Evolutionary conservation across 352 stramenopile genomes (phyloP).

Genomic region (Pythium grandisporangium): DNA sequence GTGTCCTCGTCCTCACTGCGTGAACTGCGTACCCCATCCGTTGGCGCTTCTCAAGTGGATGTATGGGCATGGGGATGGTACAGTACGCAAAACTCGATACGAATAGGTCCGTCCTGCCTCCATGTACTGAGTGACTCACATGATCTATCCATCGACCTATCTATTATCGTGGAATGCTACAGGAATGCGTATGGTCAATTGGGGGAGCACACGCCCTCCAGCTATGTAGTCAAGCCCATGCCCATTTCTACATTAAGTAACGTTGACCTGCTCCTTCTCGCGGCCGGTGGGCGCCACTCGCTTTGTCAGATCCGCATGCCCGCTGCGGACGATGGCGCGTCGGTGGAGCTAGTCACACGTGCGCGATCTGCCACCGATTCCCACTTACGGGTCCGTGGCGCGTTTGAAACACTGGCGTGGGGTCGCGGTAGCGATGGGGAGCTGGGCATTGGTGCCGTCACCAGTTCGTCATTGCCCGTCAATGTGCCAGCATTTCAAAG

Average conservation of each 20-base stretch:
- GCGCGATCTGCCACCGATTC: slow-evolving; percentile 12
- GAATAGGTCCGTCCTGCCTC: no score
- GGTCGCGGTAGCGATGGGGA: slow-evolving; percentile 28
- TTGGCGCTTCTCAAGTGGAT: slow-evolving; percentile 8
- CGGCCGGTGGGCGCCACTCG: slow-evolving; percentile 25
- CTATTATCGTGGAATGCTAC: no score
- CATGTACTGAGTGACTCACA: no score
- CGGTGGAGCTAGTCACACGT: slow-evolving; percentile 3
- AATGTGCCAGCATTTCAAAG: slow-evolving; percentile 8
- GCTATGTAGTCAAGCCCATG: slow-evolving; percentile 10
- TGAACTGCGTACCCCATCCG: slow-evolving; percentile 1
- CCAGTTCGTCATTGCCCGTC: slow-evolving; percentile 5
- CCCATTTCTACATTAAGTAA: slow-evolving; percentile 11
- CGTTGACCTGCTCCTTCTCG: slow-evolving; percentile 15
- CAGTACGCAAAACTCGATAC: no score
- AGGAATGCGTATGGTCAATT: slow-evolving; percentile 29
- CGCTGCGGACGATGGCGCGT: slow-evolving; percentile 5
- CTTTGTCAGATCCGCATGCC: slow-evolving; percentile 15
- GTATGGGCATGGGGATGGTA: slow-evolving; percentile 28
- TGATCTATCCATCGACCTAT: no score
- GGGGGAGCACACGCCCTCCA: slow-evolving; percentile 5
- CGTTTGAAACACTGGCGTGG: slow-evolving; percentile 20
- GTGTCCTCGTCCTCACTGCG: slow-evolving; percentile 10
- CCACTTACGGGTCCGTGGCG: slow-evolving; percentile 2
- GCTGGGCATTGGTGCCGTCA: slow-evolving; percentile 18